Conservation (phyloP, 2,329 filamentous ascomycete genomes). For the Colletotrichum trifolii region DNA sequence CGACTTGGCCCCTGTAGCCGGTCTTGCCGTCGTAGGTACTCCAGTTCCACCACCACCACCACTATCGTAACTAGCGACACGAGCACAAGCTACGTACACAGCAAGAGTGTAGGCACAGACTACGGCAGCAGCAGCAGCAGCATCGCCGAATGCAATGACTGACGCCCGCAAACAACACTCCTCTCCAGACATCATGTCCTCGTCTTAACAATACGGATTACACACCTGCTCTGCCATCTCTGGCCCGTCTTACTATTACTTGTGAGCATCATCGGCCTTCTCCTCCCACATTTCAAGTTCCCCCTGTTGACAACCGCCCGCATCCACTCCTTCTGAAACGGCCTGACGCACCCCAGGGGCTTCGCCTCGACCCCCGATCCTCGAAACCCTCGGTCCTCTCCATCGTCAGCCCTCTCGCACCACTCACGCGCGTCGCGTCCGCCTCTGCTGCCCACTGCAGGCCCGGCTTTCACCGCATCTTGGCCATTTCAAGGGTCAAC, state of each 20-base stretch:
- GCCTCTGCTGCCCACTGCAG: constrained; percentile 27
- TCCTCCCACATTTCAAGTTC: constrained; percentile 10
- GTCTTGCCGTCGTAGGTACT: too few relatives aligned
- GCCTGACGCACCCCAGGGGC: constrained; percentile 49
- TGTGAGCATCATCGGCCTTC: too few relatives aligned
- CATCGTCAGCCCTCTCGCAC: not conserved
- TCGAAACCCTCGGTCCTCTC: constrained; percentile 42
- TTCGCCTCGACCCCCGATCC: constrained; percentile 37
- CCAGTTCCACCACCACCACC: too few relatives aligned
- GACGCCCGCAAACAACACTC: constrained; percentile 29
- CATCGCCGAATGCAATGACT: constrained; percentile 3
- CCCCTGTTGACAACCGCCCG: constrained; percentile 34
- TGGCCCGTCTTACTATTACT: too few relatives aligned
- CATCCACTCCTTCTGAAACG: constrained; percentile 48
- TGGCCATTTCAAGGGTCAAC: constrained; percentile 22
- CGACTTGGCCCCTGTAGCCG: too few relatives aligned
- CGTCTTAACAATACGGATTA: constrained; percentile 30
- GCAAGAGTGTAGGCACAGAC: constrained; percentile 1
- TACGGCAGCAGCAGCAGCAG: constrained; percentile 10
- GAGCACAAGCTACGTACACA: constrained; percentile 1
- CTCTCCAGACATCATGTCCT: constrained; percentile 7
- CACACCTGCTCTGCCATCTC: not conserved
- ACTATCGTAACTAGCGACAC: too few relatives aligned
- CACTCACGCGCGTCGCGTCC: not conserved
- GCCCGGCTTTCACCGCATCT: constrained; percentile 34